Evolutionary conservation across 148 eudicot genomes (phyloP).

Genomic region (Arctostaphylos glauca): DNA sequence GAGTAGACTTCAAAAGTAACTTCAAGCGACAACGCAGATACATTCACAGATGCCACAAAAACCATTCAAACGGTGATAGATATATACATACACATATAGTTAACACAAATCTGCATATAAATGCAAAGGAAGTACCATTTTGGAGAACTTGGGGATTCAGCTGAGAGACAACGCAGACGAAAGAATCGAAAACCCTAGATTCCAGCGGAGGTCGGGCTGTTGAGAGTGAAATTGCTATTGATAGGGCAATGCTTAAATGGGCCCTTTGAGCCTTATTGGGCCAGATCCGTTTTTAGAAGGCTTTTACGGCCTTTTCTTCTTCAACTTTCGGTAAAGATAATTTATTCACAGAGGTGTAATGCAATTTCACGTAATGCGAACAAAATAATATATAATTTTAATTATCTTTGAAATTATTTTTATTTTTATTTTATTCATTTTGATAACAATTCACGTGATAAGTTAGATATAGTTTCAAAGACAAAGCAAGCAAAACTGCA

Average conservation of each 20-base stretch:
- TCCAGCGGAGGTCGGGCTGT: not conserved
- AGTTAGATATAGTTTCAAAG: too few species aligned
- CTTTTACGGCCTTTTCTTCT: too few species aligned
- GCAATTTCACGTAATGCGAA: too few species aligned
- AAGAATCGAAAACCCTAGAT: conserved; percentile 12
- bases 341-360: too few species aligned
- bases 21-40: not conserved
- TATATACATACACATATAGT: not conserved
- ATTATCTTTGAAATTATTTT: too few species aligned
- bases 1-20: not conserved
- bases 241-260: not conserved
- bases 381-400: too few species aligned
- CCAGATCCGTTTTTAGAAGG: too few species aligned
- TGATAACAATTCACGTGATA: too few species aligned
- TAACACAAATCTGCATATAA: not conserved
- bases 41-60: not conserved
- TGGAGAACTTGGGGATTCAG: not conserved
- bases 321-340: too few species aligned
- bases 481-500: too few species aligned
- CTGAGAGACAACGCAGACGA: not conserved
- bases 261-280: not conserved
- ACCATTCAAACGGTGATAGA: not conserved
- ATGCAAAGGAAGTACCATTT: conserved; percentile 12
- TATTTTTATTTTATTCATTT: too few species aligned
- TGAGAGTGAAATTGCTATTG: not conserved